These are phyloP conservation scores for Juncus inflexus DNA, from an alignment of 176 grass and related monocot genomes.

Conservation along the genomic window DNA sequence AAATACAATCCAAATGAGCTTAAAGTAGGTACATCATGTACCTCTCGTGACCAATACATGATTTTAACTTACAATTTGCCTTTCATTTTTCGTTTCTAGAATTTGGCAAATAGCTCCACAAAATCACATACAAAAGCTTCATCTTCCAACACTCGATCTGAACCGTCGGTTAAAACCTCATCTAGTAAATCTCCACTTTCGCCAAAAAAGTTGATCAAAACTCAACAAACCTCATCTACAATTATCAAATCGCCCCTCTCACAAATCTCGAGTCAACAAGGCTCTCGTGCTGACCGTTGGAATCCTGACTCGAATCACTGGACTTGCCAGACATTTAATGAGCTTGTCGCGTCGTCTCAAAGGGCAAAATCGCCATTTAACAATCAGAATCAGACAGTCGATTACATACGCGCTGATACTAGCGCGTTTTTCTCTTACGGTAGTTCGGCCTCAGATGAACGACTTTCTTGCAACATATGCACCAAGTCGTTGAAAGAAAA, in stretches of 20 bases:
- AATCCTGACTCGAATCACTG: slow-evolving; percentile 36
- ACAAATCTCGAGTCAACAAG: slow-evolving; percentile 33
- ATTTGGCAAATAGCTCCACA: not conserved
- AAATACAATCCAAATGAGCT: not conserved
- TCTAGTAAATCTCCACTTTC: slow-evolving; percentile 24
- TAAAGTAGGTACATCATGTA: not conserved
- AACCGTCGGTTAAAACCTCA: slow-evolving; percentile 4
- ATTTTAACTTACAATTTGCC: not conserved
- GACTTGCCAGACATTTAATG: slow-evolving; percentile 41
- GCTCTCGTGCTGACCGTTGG: slow-evolving; percentile 21
- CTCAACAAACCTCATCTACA: slow-evolving; percentile 21
- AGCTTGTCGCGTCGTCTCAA: slow-evolving; percentile 47
- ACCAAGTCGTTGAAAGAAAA: slow-evolving; percentile 26
- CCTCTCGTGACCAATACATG: not conserved
- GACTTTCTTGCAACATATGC: slow-evolving; percentile 33
- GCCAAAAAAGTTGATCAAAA: slow-evolving; percentile 9
- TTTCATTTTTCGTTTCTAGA: slow-evolving; percentile 6
- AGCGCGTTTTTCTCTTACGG: slow-evolving; percentile 25
- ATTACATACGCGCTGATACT: slow-evolving; percentile 9
- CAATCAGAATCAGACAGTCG: slow-evolving; percentile 23
- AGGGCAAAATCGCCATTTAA: slow-evolving; percentile 29
- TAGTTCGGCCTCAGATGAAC: not conserved
- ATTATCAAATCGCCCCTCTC: slow-evolving; percentile 29
- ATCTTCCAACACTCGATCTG: slow-evolving; percentile 6
- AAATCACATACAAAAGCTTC: slow-evolving; percentile 1